Evolutionary conservation across 768 basidiomycete species (phyloP), one percentile per base, ranked within the genome.

Genomic region (Suillus luteus): DNA sequence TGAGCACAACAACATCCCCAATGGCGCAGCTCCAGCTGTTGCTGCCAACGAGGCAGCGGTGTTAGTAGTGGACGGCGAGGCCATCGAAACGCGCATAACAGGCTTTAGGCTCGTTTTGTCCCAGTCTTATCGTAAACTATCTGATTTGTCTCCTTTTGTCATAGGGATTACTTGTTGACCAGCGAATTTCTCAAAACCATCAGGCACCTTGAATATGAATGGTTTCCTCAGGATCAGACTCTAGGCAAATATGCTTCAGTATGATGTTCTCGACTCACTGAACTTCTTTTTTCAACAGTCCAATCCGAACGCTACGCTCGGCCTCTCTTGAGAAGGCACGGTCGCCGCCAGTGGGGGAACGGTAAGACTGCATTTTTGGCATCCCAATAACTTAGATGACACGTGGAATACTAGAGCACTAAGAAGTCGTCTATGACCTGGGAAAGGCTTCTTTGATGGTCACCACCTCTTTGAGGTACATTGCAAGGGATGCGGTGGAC

Each of bases 221-320:
- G 27, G 27, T 27, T 2, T 27, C 27, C 27, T 27, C 27, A 27
- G 27, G 2, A 27, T 60, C 98, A 96, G 46, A 48, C 5, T 19
- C 17, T 43, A 43, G 58, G 97, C 99, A 85, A 97, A 97, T 97
- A 69, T 62, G 81, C 72, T 61, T 10, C 31, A 7, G 55, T 9
- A 54, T 43, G 35, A 44, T 19, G 2, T 40, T 37, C n/a, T 62
- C 58, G 44, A 52, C 63, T 64, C 51, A 60, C 49, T 10, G 49
- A 62, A 44, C 31, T 54, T 41, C 37, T 19, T 59, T 24, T 66
- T 10, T 49, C 38, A 22, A 19, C 72, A 99, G 97, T 99, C 67
- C 97, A 99, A 81, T 97, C 99, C 82, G 97, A 99, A 83, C 99
- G 97, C 78, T 99, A 98, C 70, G 96, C 97, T 51, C 97, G 99